These are phyloP conservation scores for Colletotrichum lupini DNA, from an alignment of 2,329 filamentous ascomycete genomes.

Conservation along the genomic window DNA sequence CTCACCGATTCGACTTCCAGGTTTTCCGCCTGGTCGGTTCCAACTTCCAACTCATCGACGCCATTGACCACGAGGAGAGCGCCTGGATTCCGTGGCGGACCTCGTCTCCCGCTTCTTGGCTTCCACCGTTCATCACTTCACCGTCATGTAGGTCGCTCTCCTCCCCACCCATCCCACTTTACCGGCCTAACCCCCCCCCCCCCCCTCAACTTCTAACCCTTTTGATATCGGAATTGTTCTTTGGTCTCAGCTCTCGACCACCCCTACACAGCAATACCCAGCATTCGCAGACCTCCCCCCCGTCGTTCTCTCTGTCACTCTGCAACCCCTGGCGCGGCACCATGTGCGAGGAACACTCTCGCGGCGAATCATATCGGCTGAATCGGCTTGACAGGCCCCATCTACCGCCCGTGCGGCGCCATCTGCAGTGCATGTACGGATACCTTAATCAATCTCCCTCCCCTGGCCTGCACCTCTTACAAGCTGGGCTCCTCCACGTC, in stretches of 20 bases:
- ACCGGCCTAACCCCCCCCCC: neutral
- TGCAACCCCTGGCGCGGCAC: constrained; percentile 28
- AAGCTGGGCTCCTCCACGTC: neutral
- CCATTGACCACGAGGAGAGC: neutral
- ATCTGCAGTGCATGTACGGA: constrained; percentile 8
- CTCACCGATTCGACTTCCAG: neutral
- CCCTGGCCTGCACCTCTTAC: neutral
- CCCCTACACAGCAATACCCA: neutral
- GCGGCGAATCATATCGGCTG: constrained; percentile 9
- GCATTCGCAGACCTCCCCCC: neutral
- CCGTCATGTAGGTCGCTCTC: neutral
- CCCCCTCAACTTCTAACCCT: neutral
- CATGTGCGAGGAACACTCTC: neutral
- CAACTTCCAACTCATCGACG: neutral
- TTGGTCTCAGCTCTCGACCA: constrained; percentile 10
- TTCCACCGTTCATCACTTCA: neutral
- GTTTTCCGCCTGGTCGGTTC: neutral
- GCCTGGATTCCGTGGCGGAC: neutral
- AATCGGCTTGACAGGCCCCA: constrained; percentile 24
- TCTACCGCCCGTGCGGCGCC: constrained; percentile 22
- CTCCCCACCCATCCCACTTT: neutral
- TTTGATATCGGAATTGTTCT: constrained; percentile 9
- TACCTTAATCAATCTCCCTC: constrained; percentile 7
- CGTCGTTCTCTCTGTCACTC: constrained; percentile 14
- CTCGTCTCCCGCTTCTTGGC: neutral